Conservation (phyloP, 768 basidiomycete species). For the Tricholoma bakamatsutake region DNA sequence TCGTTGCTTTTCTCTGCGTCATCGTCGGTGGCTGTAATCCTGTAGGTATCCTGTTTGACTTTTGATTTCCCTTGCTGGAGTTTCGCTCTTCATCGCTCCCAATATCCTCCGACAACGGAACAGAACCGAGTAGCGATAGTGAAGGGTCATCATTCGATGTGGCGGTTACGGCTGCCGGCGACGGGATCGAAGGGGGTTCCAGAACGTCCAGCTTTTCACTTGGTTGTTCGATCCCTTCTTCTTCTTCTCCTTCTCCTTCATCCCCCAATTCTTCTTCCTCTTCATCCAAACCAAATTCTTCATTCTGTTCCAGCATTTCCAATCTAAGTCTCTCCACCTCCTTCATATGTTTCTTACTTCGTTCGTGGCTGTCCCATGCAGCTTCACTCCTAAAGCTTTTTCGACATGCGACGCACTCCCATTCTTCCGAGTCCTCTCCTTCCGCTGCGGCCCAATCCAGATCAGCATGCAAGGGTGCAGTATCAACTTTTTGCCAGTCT, state of each 20-base stretch:
- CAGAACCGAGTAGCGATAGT: neutral
- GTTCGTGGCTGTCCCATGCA: slow-evolving; percentile 94
- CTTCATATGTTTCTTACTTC: slow-evolving; percentile 90
- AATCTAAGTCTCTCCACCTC: slow-evolving; percentile 74
- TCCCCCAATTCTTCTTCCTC: slow-evolving; percentile 12
- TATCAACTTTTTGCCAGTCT: slow-evolving; percentile 77
- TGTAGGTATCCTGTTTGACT: neutral
- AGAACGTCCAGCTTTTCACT: neutral
- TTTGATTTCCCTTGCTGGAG: slow-evolving; percentile 8
- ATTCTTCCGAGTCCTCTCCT: slow-evolving; percentile 69
- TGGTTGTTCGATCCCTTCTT: slow-evolving; percentile 3
- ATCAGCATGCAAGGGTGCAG: slow-evolving; percentile 43
- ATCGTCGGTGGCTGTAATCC: slow-evolving; percentile 7
- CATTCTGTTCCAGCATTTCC: slow-evolving; percentile 75
- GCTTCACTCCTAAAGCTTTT: slow-evolving; percentile 90
- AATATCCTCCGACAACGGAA: neutral
- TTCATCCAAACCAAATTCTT: slow-evolving; percentile 41
- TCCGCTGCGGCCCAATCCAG: slow-evolving; percentile 73
- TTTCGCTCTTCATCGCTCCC: slow-evolving; percentile 4
- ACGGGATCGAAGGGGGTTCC: neutral
- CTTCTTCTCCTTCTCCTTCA: slow-evolving; percentile 5
- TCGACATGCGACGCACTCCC: slow-evolving; percentile 93
- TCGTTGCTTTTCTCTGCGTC: slow-evolving; percentile 13
- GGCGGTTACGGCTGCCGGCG: slow-evolving; percentile 1
- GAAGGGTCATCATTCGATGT: neutral